phyloP scores from a whole-genome alignment of 2,329 filamentous ascomycete species.

The Fonsecaea pedrosoi region DNA sequence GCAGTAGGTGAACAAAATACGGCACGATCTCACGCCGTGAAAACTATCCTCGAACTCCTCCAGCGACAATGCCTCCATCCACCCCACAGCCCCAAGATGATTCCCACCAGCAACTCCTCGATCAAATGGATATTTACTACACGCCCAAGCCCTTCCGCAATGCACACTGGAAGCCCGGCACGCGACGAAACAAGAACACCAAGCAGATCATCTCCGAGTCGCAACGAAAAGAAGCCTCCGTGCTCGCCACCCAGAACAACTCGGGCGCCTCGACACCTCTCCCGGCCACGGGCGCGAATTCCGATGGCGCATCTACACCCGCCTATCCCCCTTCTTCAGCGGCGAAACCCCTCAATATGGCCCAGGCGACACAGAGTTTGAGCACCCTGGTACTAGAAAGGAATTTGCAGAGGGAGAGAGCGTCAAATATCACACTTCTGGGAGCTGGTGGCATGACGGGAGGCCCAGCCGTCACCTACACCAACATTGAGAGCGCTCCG shows the following conservation, averaged over 20 bases:
- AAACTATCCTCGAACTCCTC: background rate
- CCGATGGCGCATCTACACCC: constrained; percentile 51
- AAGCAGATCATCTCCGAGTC: constrained; percentile 94
- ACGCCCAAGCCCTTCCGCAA: constrained; percentile 91
- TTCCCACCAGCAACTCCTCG: constrained; percentile 83
- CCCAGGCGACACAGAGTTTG: constrained; percentile 85
- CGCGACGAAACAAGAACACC: constrained; percentile 98
- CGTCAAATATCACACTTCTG: constrained; percentile 22
- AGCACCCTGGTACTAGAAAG: constrained; percentile 89
- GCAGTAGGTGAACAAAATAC: background rate
- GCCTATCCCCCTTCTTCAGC: constrained; percentile 28
- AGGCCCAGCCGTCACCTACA: constrained; percentile 83
- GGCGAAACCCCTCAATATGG: constrained; percentile 70
- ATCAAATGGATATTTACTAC: constrained; percentile 87
- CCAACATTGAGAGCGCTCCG: constrained; percentile 93
- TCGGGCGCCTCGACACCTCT: constrained; percentile 77
- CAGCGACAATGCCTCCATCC: constrained; percentile 61
- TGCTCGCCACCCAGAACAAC: constrained; percentile 80
- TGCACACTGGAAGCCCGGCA: constrained; percentile 85
- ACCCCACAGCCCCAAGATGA: constrained; percentile 70
- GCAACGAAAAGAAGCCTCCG: constrained; percentile 85
- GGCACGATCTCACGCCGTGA: background rate
- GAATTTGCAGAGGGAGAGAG: constrained; percentile 56
- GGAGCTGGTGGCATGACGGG: constrained; percentile 11
- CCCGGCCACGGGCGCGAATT: constrained; percentile 46